Evolutionary conservation across 352 stramenopile species (phyloP).

Genomic region (Pythium graminicola): DNA sequence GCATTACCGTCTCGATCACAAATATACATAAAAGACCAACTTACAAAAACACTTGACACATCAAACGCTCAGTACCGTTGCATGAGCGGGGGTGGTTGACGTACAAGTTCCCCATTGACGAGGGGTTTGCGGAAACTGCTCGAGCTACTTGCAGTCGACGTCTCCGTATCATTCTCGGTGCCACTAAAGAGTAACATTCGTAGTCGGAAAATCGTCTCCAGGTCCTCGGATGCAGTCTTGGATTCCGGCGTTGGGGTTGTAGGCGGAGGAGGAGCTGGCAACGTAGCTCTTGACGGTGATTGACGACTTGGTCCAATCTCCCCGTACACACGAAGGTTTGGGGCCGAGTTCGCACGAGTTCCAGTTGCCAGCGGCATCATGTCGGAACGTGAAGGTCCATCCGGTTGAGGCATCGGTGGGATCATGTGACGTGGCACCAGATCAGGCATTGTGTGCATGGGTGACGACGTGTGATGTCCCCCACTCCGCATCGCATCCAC

Average conservation of each 20-base stretch:
- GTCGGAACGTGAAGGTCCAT: conserved; percentile 8
- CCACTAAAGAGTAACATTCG: conserved; percentile 27
- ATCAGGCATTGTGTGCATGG: conserved; percentile 11
- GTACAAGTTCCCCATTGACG: neutral
- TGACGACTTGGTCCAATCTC: too few species aligned
- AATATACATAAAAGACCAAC: neutral
- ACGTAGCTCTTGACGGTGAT: too few species aligned
- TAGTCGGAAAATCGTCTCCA: conserved; percentile 31
- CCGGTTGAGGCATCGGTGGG: conserved; percentile 14
- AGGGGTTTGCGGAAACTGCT: conserved; percentile 3
- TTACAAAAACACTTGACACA: neutral
- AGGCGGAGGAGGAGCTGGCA: neutral
- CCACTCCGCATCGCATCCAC: too few species aligned
- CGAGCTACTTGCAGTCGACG: conserved; percentile 17
- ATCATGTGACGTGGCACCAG: conserved; percentile 17
- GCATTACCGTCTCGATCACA: neutral
- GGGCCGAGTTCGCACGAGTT: conserved; percentile 4
- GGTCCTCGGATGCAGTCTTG: conserved; percentile 15
- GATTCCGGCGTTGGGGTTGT: neutral
- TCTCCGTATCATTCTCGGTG: conserved; percentile 17
- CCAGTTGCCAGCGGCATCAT: conserved; percentile 5
- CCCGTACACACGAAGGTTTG: conserved; percentile 4
- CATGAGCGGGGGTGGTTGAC: conserved; percentile 3
- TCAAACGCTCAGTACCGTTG: conserved; percentile 7
- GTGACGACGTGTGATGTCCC: too few species aligned